Conservation (phyloP, 805 yeast species). For the Kodamaea leandrae region DNA sequence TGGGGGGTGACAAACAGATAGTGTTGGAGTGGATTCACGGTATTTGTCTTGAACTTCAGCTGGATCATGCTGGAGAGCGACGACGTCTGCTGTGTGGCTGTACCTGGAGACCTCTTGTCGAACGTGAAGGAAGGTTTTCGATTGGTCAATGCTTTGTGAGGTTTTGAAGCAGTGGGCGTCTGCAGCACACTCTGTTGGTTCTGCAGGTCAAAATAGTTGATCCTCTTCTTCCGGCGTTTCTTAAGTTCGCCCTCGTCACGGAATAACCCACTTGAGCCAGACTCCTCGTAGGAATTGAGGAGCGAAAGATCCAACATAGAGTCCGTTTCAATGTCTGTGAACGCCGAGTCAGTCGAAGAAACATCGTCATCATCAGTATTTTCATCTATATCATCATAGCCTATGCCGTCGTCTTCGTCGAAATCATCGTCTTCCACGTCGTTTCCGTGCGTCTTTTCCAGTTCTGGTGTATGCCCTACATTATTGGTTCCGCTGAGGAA, state of each 20-base stretch:
- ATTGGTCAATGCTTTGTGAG: background rate
- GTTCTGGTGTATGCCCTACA: background rate
- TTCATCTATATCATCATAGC: conserved; percentile 9
- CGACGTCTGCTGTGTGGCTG: conserved; percentile 34
- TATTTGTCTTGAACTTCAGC: conserved; percentile 30
- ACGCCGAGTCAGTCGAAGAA: conserved; percentile 40
- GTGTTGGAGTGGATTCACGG: conserved; percentile 44
- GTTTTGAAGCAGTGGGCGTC: background rate
- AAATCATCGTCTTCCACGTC: background rate
- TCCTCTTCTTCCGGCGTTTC: conserved; percentile 18
- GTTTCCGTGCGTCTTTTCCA: too few relatives aligned
- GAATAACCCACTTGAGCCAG: conserved; percentile 5
- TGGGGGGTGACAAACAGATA: conserved; percentile 38
- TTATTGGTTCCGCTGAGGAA: conserved; percentile 1
- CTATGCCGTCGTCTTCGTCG: conserved; percentile 1
- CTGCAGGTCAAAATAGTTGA: conserved; percentile 17
- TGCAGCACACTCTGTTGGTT: conserved; percentile 11
- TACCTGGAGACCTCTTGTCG: conserved; percentile 20
- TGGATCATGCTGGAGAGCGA: conserved; percentile 32
- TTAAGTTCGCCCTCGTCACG: conserved; percentile 7
- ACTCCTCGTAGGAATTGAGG: conserved; percentile 20
- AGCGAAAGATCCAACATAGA: conserved; percentile 31
- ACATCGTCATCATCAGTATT: conserved; percentile 24
- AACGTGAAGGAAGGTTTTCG: conserved; percentile 15
- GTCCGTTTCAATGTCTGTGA: conserved; percentile 42